Conservation (phyloP, 139 green algal species). For the Auxenochlorella pyrenoidosa region DNA sequence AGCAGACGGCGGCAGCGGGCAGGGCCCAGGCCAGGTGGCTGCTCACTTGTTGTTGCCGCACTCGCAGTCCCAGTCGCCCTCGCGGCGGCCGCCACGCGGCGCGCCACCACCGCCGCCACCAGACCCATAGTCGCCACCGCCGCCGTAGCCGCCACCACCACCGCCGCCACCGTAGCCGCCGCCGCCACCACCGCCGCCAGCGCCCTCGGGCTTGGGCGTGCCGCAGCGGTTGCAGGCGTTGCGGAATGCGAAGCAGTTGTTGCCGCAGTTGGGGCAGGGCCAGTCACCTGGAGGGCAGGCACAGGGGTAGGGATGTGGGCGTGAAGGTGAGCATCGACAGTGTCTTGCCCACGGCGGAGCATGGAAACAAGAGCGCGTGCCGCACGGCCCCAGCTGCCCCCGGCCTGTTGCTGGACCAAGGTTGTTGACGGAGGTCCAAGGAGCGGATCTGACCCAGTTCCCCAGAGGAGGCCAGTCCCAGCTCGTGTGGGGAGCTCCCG, state of each 20-base stretch:
- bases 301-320: not conserved
- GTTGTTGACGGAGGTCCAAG: too few relatives aligned
- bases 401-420: too few relatives aligned
- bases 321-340: not conserved
- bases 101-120: conserved; percentile 4
- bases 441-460: too few relatives aligned
- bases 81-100: not conserved
- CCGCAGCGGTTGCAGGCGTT: conserved; percentile 82
- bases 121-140: not conserved
- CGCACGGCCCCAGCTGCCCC: too few relatives aligned
- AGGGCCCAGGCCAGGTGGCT: not conserved
- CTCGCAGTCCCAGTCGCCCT: conserved; percentile 35
- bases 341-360: too few relatives aligned
- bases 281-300: conserved; percentile 71
- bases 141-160: conserved; percentile 11
- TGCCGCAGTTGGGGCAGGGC: conserved; percentile 82
- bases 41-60: conserved; percentile 38
- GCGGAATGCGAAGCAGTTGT: conserved; percentile 83
- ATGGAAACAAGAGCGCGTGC: too few relatives aligned
- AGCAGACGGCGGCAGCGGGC: not conserved
- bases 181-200: conserved; percentile 11
- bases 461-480: too few relatives aligned
- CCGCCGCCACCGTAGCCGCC: conserved; percentile 1
- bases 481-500: too few relatives aligned
- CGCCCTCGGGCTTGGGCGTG: conserved; percentile 54